Percentiles rank a stretch among this genome's conserved stretches.
phyloP scores from a whole-genome alignment of 371 early-diverging fungal genomes.

The Mortierella sp. region DNA sequence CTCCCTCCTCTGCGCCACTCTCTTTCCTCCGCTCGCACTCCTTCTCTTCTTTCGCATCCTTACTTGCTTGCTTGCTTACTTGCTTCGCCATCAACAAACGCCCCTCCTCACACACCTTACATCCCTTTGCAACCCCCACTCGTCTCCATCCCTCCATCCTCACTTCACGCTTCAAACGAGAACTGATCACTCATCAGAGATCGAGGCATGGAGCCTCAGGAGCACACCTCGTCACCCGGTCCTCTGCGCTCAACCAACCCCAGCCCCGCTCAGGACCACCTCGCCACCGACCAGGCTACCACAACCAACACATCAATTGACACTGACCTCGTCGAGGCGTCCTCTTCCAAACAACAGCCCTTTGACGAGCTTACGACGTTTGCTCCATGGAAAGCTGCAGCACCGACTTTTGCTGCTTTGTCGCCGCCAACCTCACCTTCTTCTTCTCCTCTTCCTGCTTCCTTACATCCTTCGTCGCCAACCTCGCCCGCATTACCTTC shows the following conservation, averaged over 20 bases:
- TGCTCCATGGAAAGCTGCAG: neutral
- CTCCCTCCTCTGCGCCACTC: neutral
- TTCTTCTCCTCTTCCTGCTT: neutral
- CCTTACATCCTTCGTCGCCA: slow-evolving; percentile 1
- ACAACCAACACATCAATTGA: slow-evolving; percentile 2
- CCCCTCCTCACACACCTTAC: neutral
- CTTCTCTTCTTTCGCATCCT: neutral
- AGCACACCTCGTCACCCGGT: slow-evolving; percentile 22
- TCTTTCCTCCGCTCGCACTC: neutral
- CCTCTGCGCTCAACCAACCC: slow-evolving; percentile 8
- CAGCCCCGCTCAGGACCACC: slow-evolving; percentile 4
- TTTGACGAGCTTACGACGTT: neutral
- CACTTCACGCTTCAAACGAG: neutral
- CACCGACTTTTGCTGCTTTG: neutral
- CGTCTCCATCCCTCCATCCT: neutral
- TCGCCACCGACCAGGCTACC: slow-evolving; percentile 10
- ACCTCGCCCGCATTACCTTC: slow-evolving; percentile 18
- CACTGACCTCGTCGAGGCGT: neutral
- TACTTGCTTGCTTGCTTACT: neutral
- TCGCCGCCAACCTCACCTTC: neutral
- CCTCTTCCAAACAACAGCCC: neutral
- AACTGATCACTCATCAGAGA: slow-evolving; percentile 29
- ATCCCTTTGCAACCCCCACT: neutral
- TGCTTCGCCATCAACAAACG: neutral
- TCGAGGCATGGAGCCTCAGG: slow-evolving; percentile 59